Evolutionary conservation across 805 yeast species (phyloP).

Genomic region (Saccharomycopsis sp.): DNA sequence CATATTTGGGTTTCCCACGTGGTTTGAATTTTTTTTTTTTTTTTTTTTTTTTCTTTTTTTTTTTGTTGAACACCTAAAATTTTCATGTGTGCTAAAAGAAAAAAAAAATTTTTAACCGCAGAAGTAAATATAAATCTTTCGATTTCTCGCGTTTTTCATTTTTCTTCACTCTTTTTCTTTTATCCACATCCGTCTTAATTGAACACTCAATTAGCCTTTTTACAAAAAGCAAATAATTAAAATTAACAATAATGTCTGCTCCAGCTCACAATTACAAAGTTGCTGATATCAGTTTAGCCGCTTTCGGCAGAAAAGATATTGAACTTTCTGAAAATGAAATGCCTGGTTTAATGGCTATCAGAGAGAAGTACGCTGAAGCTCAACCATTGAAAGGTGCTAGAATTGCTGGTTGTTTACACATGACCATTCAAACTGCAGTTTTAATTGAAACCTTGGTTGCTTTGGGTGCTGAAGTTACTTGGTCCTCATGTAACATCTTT

Average conservation of each 20-base stretch:
- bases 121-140: background rate
- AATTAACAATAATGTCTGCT: slow-evolving; percentile 39
- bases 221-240: background rate
- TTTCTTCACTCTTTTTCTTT: background rate
- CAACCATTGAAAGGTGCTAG: slow-evolving; percentile 98
- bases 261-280: slow-evolving; percentile 81
- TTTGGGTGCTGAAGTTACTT: slow-evolving; percentile 98
- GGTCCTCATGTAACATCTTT: slow-evolving; percentile 99
- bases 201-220: background rate
- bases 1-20: background rate
- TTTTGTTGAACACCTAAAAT: no score
- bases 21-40: background rate
- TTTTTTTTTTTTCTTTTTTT: background rate
- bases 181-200: background rate
- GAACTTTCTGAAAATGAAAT: slow-evolving; percentile 98
- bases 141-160: background rate
- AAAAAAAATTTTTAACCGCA: slow-evolving; percentile 1
- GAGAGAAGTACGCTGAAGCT: slow-evolving; percentile 80
- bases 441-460: slow-evolving; percentile 95
- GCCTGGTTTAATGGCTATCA: slow-evolving; percentile 99
- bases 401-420: slow-evolving; percentile 98
- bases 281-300: slow-evolving; percentile 97
- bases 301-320: slow-evolving; percentile 99
- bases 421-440: slow-evolving; percentile 99
- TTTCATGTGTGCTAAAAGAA: background rate